These are phyloP conservation scores for Ogataea naganishii DNA, from an alignment of 805 yeast species.

Conservation along the genomic window DNA sequence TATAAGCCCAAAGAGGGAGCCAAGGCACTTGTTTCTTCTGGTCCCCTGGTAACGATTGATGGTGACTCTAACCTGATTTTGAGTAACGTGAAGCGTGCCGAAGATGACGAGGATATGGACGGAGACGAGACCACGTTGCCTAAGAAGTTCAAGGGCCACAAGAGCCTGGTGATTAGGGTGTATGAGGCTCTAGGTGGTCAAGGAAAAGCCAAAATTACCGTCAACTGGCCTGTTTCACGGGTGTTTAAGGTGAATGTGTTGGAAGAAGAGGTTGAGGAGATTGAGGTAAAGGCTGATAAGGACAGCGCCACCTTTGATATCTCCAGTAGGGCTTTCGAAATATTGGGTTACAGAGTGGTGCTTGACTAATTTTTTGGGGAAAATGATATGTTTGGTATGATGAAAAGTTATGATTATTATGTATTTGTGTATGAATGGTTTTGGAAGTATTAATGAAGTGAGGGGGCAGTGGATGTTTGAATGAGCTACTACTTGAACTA, in stretches of 20 bases:
- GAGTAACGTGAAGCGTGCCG: slow-evolving; percentile 79
- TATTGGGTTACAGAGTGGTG: slow-evolving; percentile 52
- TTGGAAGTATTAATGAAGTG: too few species aligned
- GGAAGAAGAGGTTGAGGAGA: slow-evolving; percentile 40
- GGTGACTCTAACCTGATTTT: slow-evolving; percentile 59
- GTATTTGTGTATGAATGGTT: too few species aligned
- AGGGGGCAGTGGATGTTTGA: too few species aligned
- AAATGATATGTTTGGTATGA: too few species aligned
- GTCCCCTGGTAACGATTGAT: slow-evolving; percentile 16
- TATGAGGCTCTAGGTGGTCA: slow-evolving; percentile 88
- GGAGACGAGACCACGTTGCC: slow-evolving; percentile 33
- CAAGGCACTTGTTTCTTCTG: slow-evolving; percentile 2
- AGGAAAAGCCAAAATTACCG: slow-evolving; percentile 40
- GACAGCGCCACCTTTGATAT: slow-evolving; percentile 28
- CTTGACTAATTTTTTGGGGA: too few species aligned
- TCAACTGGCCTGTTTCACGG: slow-evolving; percentile 34
- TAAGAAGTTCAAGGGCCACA: slow-evolving; percentile 33
- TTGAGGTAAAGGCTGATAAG: slow-evolving; percentile 20
- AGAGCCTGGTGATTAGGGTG: slow-evolving; percentile 59
- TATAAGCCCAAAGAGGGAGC: slow-evolving; percentile 6
- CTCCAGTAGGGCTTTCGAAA: slow-evolving; percentile 66
- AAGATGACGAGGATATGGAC: slow-evolving; percentile 58
- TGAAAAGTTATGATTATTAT: too few species aligned
- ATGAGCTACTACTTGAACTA: too few species aligned
- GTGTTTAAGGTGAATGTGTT: slow-evolving; percentile 51